Evolutionary conservation across 108 stramenopile species (phyloP).

Genomic region (Skeletonema grethae): DNA sequence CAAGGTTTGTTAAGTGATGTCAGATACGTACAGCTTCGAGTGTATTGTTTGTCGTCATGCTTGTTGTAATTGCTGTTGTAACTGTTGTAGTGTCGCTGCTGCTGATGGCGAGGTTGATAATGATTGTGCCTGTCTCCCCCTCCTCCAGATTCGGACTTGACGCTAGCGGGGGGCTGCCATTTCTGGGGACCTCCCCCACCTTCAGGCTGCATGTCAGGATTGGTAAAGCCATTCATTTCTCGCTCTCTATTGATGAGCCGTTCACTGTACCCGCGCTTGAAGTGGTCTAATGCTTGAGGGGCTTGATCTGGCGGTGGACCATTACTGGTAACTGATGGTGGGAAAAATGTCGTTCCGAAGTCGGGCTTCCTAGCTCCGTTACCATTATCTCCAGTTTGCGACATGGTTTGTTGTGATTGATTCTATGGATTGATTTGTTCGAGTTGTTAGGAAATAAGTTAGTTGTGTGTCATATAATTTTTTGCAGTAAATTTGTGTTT

Average conservation of each 20-base stretch:
- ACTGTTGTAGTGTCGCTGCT: slow-evolving; percentile 7
- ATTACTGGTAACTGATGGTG: not conserved
- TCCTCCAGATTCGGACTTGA: not conserved
- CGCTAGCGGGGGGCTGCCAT: slow-evolving; percentile 22
- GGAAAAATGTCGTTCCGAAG: not conserved
- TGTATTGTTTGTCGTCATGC: slow-evolving; percentile 47
- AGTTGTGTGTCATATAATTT: not conserved
- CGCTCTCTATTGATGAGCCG: slow-evolving; percentile 62
- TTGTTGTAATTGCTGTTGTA: slow-evolving; percentile 41
- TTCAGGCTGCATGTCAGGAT: not conserved
- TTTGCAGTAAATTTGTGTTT: too few relatives aligned
- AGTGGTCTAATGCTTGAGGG: slow-evolving; percentile 79
- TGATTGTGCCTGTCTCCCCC: slow-evolving; percentile 1
- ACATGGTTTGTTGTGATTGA: not conserved
- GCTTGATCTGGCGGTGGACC: slow-evolving; percentile 43
- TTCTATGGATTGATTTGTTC: not conserved
- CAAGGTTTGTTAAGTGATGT: slow-evolving; percentile 2
- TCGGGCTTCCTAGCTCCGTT: slow-evolving; percentile 1
- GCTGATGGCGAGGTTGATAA: slow-evolving; percentile 9
- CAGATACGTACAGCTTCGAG: slow-evolving; percentile 17
- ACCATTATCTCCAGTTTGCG: not conserved
- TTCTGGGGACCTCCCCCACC: slow-evolving; percentile 7
- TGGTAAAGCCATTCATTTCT: slow-evolving; percentile 29
- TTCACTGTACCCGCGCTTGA: slow-evolving; percentile 82
- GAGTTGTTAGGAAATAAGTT: not conserved